Conservation (phyloP, 2,329 filamentous ascomycete species). For the Cladobotryum protrusum region DNA sequence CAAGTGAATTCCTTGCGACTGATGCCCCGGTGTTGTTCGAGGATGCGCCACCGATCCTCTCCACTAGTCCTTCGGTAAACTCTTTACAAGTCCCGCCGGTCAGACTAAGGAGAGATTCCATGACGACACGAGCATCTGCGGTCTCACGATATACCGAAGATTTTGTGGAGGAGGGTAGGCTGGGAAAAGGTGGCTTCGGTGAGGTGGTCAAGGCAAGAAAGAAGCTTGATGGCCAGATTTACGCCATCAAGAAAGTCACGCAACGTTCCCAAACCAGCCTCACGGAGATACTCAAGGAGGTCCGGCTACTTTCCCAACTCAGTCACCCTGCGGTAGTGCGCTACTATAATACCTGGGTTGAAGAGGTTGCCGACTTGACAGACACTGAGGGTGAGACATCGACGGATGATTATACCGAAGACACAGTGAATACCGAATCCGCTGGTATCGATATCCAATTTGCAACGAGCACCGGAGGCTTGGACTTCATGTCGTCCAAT, state of each 20-base stretch:
- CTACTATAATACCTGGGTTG: constrained; percentile 94
- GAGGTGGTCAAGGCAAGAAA: constrained; percentile 94
- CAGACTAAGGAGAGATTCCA: constrained; percentile 57
- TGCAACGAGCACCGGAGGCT: constrained; percentile 65
- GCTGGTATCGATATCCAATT: constrained; percentile 49
- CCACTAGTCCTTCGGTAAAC: constrained; percentile 36
- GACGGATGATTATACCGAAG: constrained; percentile 40
- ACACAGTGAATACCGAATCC: constrained; percentile 33
- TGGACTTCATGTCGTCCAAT: constrained; percentile 91
- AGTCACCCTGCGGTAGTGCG: constrained; percentile 83
- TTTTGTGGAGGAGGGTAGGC: constrained; percentile 80
- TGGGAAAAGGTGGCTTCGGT: constrained; percentile 92
- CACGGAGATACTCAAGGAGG: constrained; percentile 77
- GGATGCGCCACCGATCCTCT: constrained; percentile 33
- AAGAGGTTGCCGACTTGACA: constrained; percentile 54
- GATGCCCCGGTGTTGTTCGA: constrained; percentile 54
- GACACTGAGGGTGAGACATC: constrained; percentile 54
- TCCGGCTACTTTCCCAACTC: constrained; percentile 81
- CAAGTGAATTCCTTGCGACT: constrained; percentile 60
- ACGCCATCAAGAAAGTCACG: constrained; percentile 94
- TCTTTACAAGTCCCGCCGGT: constrained; percentile 38
- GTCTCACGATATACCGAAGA: constrained; percentile 78
- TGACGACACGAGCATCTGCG: constrained; percentile 38
- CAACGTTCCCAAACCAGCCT: constrained; percentile 73
- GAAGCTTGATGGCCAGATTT: constrained; percentile 87